phyloP scores from a whole-genome alignment of 257 asterid species.

The Vinca minor region DNA sequence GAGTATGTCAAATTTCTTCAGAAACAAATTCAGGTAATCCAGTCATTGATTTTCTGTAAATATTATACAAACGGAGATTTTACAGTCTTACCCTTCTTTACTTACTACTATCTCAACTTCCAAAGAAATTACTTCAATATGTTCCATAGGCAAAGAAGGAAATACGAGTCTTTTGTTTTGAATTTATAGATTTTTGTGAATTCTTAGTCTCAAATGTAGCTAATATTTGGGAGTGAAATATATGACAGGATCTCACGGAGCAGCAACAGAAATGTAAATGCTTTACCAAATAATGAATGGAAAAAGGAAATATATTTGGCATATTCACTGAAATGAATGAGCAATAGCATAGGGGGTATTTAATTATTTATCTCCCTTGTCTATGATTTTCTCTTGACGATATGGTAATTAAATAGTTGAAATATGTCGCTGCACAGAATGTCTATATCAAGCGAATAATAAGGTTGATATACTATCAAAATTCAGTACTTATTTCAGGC shows the following conservation, averaged over 20 bases:
- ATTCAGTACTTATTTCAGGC: neutral
- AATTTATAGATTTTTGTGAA: neutral
- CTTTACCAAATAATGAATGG: conserved; percentile 35
- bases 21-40: conserved; percentile 72
- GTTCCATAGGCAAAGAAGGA: too few species aligned
- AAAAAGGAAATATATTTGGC: neutral
- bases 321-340: conserved; percentile 1
- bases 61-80: neutral
- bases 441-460: conserved; percentile 13
- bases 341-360: neutral
- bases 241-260: conserved; percentile 70
- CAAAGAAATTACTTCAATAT: too few species aligned
- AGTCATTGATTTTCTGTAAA: conserved; percentile 1
- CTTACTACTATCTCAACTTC: neutral
- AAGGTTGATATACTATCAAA: conserved; percentile 4
- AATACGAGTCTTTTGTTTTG: neutral
- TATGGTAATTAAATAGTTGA: conserved; percentile 11
- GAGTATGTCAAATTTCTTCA: conserved; percentile 76
- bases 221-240: conserved; percentile 2
- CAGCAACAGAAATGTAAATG: conserved; percentile 83
- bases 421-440: conserved; percentile 9
- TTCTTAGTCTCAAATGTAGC: neutral
- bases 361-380: too few species aligned
- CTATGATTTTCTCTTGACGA: conserved; percentile 9
- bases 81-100: neutral